These are phyloP conservation scores for Davidsoniella eucalypti DNA, from an alignment of 2,329 filamentous ascomycete genomes.

Conservation along the genomic window DNA sequence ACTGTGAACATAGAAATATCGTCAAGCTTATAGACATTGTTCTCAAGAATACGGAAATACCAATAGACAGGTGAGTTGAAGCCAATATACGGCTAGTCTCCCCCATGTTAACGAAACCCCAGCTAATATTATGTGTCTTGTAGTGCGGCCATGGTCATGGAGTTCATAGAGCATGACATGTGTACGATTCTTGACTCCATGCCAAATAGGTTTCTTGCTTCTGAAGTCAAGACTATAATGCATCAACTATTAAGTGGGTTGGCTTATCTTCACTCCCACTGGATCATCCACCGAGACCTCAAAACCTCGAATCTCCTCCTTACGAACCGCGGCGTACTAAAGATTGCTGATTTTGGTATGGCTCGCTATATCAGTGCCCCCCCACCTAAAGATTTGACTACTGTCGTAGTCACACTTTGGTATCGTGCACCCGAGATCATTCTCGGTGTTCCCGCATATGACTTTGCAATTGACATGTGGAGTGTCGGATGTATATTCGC, in stretches of 20 bases:
- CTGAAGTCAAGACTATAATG: slow-evolving; percentile 81
- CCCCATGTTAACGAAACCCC: neutral
- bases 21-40: slow-evolving; percentile 74
- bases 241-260: slow-evolving; percentile 68
- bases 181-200: slow-evolving; percentile 88
- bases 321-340: slow-evolving; percentile 86
- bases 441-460: slow-evolving; percentile 63
- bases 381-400: slow-evolving; percentile 58
- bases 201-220: slow-evolving; percentile 81
- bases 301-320: slow-evolving; percentile 90
- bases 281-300: slow-evolving; percentile 85
- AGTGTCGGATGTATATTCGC: slow-evolving; percentile 91
- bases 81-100: neutral
- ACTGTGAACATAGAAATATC: slow-evolving; percentile 67
- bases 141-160: slow-evolving; percentile 86
- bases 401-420: slow-evolving; percentile 93
- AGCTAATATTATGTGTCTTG: neutral
- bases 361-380: slow-evolving; percentile 76
- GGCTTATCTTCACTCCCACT: slow-evolving; percentile 71
- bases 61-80: slow-evolving; percentile 33
- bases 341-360: slow-evolving; percentile 97
- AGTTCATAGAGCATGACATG: slow-evolving; percentile 94
- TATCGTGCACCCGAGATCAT: slow-evolving; percentile 86
- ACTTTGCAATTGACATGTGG: slow-evolving; percentile 77
- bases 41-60: slow-evolving; percentile 44